A percentile compares a stretch with the other conserved stretches of the same genome.
phyloP scores from a whole-genome alignment of 306 rosid species.

The Quercus suber region DNA sequence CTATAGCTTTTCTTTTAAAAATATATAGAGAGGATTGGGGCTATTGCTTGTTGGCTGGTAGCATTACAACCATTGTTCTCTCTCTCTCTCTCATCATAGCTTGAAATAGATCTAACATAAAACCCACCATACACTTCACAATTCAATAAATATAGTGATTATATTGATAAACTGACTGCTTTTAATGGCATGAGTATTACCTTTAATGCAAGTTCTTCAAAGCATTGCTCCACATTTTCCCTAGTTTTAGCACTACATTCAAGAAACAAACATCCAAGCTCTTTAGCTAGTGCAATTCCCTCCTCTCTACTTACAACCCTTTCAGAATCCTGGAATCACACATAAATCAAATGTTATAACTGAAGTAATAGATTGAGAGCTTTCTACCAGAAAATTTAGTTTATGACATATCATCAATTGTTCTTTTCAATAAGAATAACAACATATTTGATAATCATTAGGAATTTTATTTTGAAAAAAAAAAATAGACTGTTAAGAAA shows the following conservation, averaged over 20 bases:
- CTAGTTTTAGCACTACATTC: constrained; percentile 97
- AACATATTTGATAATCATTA: not conserved
- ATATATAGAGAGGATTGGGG: too few relatives aligned
- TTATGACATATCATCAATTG: not conserved
- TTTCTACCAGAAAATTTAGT: not conserved
- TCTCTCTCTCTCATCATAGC: not conserved
- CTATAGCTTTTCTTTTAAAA: too few relatives aligned
- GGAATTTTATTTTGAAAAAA: not conserved
- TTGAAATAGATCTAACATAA: not conserved
- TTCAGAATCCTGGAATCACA: constrained; percentile 66
- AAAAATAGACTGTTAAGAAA: not conserved
- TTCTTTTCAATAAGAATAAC: not conserved
- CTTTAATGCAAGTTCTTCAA: constrained; percentile 85
- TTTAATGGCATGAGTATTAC: constrained; percentile 30
- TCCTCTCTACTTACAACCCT: constrained; percentile 89
- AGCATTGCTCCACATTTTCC: constrained; percentile 86
- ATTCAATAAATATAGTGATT: not conserved
- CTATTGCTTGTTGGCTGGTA: too few relatives aligned
- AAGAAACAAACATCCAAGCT: constrained; percentile 73
- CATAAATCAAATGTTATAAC: not conserved
- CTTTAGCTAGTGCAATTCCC: constrained; percentile 78
- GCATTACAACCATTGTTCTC: too few relatives aligned
- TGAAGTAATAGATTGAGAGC: not conserved
- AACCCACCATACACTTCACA: not conserved
- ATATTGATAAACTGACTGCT: not conserved